phyloP scores from a whole-genome alignment of 495 filamentous ascomycete genomes.

The Podospora appendiculata region DNA sequence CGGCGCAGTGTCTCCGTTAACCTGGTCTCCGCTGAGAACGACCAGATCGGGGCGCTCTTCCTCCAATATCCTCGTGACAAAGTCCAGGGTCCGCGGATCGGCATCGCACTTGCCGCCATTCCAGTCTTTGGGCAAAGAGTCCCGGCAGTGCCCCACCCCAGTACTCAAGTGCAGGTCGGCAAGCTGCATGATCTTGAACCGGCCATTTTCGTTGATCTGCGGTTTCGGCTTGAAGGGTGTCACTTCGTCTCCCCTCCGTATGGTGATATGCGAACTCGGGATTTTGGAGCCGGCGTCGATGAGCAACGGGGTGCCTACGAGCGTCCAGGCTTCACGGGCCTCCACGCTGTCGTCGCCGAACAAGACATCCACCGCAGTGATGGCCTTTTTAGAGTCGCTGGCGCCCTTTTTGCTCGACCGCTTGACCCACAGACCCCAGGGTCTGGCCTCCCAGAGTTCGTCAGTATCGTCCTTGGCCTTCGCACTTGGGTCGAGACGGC shows the following conservation, averaged over 20 bases:
- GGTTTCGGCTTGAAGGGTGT: slow-evolving; percentile 58
- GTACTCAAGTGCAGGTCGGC: slow-evolving; percentile 90
- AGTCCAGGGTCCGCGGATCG: slow-evolving; percentile 85
- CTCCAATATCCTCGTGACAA: slow-evolving; percentile 72
- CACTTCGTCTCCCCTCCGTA: slow-evolving; percentile 60
- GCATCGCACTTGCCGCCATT: slow-evolving; percentile 79
- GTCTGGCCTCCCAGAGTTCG: slow-evolving; percentile 73
- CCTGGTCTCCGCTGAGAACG: slow-evolving; percentile 84
- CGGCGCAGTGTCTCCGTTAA: slow-evolving; percentile 86
- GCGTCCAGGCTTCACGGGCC: slow-evolving; percentile 72
- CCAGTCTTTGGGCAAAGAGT: slow-evolving; percentile 64
- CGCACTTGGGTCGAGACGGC: slow-evolving; percentile 55
- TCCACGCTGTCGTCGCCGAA: slow-evolving; percentile 94
- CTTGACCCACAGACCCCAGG: slow-evolving; percentile 82
- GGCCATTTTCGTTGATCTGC: slow-evolving; percentile 76
- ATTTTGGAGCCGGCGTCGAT: slow-evolving; percentile 54
- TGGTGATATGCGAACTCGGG: slow-evolving; percentile 62
- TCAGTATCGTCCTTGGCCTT: slow-evolving; percentile 36
- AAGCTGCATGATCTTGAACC: slow-evolving; percentile 93
- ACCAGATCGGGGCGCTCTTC: slow-evolving; percentile 90
- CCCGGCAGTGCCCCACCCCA: slow-evolving; percentile 75
- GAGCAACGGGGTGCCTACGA: slow-evolving; percentile 61
- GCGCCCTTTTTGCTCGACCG: slow-evolving; percentile 66
- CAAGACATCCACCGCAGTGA: slow-evolving; percentile 83
- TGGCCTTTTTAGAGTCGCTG: slow-evolving; percentile 65